Evolutionary conservation across 805 yeast genomes (phyloP).

Genomic region (Candida patagonica): DNA sequence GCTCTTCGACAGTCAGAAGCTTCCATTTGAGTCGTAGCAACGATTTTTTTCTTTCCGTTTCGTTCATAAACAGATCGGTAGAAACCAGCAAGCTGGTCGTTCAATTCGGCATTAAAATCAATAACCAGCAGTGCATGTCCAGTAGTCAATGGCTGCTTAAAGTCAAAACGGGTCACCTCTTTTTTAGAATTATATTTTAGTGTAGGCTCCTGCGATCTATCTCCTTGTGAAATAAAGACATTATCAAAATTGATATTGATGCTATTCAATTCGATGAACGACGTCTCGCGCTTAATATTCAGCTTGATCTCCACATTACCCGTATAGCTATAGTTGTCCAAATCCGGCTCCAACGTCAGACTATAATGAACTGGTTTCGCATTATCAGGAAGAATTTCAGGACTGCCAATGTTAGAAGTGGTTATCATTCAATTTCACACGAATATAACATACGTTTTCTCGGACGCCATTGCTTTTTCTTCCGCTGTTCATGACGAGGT

Average conservation of each 20-base stretch:
- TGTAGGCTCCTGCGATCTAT: constrained; percentile 24
- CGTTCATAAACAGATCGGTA: constrained; percentile 55
- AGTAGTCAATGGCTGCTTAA: constrained; percentile 35
- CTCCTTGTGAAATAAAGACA: constrained; percentile 30
- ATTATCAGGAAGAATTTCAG: constrained; percentile 45
- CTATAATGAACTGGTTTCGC: constrained; percentile 71
- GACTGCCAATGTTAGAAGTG: not conserved
- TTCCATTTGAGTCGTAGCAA: constrained; percentile 65
- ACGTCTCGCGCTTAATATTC: constrained; percentile 31
- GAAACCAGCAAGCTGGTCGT: constrained; percentile 66
- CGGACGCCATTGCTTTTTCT: too few species aligned
- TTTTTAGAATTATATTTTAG: constrained; percentile 34
- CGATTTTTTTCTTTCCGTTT: constrained; percentile 42
- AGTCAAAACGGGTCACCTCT: constrained; percentile 53
- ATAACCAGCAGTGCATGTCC: constrained; percentile 49
- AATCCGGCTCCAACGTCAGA: constrained; percentile 55
- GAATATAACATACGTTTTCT: too few species aligned
- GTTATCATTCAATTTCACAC: too few species aligned
- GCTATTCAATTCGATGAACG: constrained; percentile 45
- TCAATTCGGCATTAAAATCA: constrained; percentile 46
- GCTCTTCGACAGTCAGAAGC: constrained; percentile 72
- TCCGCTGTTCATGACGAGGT: too few species aligned
- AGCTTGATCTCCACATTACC: constrained; percentile 35
- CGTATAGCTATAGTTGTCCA: constrained; percentile 29
- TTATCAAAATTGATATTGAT: constrained; percentile 54